Conservation (phyloP, 2,329 filamentous ascomycete species). For the Colletotrichum sp. region DNA sequence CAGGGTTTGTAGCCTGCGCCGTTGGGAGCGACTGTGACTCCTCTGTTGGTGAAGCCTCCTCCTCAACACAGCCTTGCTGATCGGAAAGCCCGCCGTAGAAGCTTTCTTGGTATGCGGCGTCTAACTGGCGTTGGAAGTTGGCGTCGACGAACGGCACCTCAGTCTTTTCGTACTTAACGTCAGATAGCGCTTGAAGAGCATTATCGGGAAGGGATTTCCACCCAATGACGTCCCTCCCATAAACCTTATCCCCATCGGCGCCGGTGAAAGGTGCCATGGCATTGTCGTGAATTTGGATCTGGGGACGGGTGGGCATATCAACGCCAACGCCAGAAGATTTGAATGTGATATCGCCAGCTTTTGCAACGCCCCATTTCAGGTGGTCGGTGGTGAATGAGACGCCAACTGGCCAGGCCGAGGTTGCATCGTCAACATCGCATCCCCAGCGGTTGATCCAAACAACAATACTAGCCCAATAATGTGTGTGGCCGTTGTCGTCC, state of each 20-base stretch:
- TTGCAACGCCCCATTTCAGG: neutral
- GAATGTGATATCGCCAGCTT: neutral
- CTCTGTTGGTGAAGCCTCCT: neutral
- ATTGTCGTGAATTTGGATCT: neutral
- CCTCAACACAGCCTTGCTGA: neutral
- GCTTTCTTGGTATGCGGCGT: neutral
- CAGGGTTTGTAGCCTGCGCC: neutral
- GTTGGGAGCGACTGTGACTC: neutral
- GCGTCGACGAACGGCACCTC: neutral
- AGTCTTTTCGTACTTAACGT: neutral
- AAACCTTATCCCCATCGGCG: neutral
- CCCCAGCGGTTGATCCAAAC: neutral
- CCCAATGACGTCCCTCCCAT: neutral
- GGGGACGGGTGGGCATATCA: neutral
- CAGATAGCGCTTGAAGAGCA: neutral
- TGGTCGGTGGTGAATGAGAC: neutral
- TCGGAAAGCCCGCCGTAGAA: neutral
- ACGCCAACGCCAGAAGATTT: neutral
- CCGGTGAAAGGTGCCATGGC: neutral
- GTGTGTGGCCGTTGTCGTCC: neutral
- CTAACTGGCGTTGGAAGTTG: neutral
- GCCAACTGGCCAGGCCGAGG: neutral
- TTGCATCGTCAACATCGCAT: neutral
- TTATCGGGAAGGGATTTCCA: neutral
- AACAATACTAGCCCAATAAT: neutral